Percentiles rank a stretch among this genome's conserved stretches.
These are phyloP conservation scores for Bruguiera hainesii DNA, from an alignment of 441 rosid species.

Conservation along the genomic window DNA sequence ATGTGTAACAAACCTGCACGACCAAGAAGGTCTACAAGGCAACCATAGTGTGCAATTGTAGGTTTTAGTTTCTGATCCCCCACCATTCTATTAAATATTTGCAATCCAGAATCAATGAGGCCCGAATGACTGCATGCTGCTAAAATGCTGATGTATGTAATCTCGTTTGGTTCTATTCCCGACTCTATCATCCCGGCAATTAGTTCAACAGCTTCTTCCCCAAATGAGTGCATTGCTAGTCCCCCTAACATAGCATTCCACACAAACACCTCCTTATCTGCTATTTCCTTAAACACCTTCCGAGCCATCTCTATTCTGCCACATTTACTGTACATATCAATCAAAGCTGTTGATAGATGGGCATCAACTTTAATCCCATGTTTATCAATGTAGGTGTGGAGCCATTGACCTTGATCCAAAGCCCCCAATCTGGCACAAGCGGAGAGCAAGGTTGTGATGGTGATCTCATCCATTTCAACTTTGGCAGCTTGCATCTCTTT, in stretches of 20 bases:
- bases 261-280: slow-evolving; percentile 23
- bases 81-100: slow-evolving; percentile 49
- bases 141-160: slow-evolving; percentile 54
- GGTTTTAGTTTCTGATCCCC: slow-evolving; percentile 36
- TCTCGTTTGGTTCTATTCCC: slow-evolving; percentile 55
- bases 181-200: slow-evolving; percentile 48
- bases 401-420: slow-evolving; percentile 29
- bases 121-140: slow-evolving; percentile 75
- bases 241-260: slow-evolving; percentile 30
- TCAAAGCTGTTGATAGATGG: slow-evolving; percentile 24
- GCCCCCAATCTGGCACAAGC: slow-evolving; percentile 28
- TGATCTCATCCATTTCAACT: slow-evolving; percentile 20
- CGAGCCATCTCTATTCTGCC: slow-evolving; percentile 25
- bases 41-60: slow-evolving; percentile 57
- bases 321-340: slow-evolving; percentile 30
- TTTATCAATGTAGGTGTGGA: slow-evolving; percentile 19
- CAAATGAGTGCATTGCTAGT: slow-evolving; percentile 26
- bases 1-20: slow-evolving; percentile 62
- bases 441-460: slow-evolving; percentile 20
- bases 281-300: slow-evolving; percentile 16
- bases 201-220: slow-evolving; percentile 40
- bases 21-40: slow-evolving; percentile 60
- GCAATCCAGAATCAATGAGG: slow-evolving; percentile 45
- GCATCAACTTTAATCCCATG: slow-evolving; percentile 18
- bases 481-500: slow-evolving; percentile 23